Conservation (phyloP, 768 basidiomycete genomes). For the Phallus indusiatus region DNA sequence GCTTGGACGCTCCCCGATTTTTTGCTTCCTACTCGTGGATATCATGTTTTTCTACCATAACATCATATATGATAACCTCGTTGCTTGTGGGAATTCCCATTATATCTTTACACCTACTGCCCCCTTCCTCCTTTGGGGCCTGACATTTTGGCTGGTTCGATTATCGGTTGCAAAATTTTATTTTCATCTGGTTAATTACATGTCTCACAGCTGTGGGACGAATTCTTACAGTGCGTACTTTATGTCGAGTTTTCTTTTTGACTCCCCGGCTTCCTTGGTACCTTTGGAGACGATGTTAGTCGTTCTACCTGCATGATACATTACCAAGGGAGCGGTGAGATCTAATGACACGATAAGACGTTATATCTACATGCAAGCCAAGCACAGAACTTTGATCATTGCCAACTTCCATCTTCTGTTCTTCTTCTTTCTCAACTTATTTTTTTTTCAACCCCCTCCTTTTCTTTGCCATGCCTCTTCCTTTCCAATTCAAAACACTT, state of each 20-base stretch:
- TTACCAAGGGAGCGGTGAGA: neutral
- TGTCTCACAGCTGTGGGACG: conserved; percentile 59
- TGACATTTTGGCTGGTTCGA: neutral
- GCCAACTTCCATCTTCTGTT: conserved; percentile 1
- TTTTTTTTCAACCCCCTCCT: neutral
- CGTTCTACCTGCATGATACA: neutral
- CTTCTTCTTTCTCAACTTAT: neutral
- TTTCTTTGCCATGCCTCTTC: neutral
- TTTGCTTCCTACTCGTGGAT: neutral
- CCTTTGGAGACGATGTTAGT: neutral
- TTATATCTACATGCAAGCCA: neutral
- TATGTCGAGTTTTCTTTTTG: conserved; percentile 11
- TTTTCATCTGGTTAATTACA: conserved; percentile 13
- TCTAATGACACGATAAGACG: neutral
- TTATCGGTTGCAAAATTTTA: neutral
- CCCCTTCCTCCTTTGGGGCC: conserved; percentile 1
- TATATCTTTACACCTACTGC: conserved; percentile 13
- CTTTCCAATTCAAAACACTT: neutral
- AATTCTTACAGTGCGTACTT: conserved; percentile 71
- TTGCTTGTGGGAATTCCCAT: neutral
- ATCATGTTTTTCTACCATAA: neutral
- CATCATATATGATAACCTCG: too few relatives aligned
- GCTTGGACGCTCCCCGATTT: neutral
- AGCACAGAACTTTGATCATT: neutral
- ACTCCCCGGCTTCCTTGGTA: conserved; percentile 13